Base-by-base conservation (phyloP, 2,329 filamentous ascomycete species). In the Didymella arachidicola region DNA sequence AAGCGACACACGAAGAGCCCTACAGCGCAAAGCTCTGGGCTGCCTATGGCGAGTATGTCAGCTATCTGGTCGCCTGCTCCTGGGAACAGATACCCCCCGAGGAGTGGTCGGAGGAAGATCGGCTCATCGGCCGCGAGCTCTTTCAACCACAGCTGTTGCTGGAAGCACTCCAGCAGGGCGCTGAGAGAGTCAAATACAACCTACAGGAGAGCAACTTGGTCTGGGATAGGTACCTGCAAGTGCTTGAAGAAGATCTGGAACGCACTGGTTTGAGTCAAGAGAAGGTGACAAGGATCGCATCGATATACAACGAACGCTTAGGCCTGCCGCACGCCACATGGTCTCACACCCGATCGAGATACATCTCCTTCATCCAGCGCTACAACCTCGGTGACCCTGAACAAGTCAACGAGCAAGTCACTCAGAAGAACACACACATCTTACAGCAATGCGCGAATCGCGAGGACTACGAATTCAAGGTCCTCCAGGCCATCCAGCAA, bases 141-240 rank as follows among this genome's bases (percentile, higher is more conserved):
- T 94, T 95, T 75, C 86, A 86, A 7, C 84, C 89, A 62, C 86
- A 89, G 32, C 78, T 84, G 45, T 85, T 90, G 44, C 78, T 91
- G 53, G 84, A 86, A 53, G 83, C 91, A 1, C 91, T 91, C 84
- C 86, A 88, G 72, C 84, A 90, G 68, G 91, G 86, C 34, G 87
- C 91, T 65, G 84, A 88, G 61, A 85, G 87, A 41, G 90, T 91
- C 52, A 86, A 88, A 71, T 91, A 89, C 76, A 89, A 90, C 60
- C 80, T 95, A 57, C 86, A 86, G 71, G 90, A 93, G 73, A 94
- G 91, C 71, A 88, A 93, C 72, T 77, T 87, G 56, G 83, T 95
- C 11, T 96, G 91, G 91, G 86, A 93, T 71, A 87, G 88, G 63
- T 94, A 90, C 84, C 82, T 92, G 42, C 86, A 88, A 53, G 84